Evolutionary conservation across 768 basidiomycete genomes (phyloP).

Genomic region (Lactarius psammicola): DNA sequence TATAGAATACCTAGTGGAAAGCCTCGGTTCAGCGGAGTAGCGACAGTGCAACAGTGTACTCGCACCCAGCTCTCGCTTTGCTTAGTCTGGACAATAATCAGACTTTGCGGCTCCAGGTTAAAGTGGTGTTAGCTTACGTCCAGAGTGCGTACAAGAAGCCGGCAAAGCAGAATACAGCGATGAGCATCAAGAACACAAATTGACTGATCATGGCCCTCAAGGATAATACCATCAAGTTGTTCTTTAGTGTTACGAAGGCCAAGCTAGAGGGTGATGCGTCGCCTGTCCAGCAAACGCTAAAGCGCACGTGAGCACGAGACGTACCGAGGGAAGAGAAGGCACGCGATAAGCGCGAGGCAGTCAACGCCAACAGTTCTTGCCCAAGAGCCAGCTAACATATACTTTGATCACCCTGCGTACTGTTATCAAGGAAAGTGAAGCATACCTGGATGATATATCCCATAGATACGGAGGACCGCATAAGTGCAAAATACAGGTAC

Average conservation of each 20-base stretch:
- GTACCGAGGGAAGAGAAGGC: slow-evolving; percentile 87
- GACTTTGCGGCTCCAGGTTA: neutral
- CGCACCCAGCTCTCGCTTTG: slow-evolving; percentile 57
- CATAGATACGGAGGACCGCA: slow-evolving; percentile 72
- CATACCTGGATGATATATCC: slow-evolving; percentile 66
- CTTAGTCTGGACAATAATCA: slow-evolving; percentile 49
- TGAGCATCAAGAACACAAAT: slow-evolving; percentile 78
- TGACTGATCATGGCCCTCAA: slow-evolving; percentile 92
- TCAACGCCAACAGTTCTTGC: slow-evolving; percentile 74
- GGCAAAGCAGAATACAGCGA: slow-evolving; percentile 86
- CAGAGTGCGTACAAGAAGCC: slow-evolving; percentile 92
- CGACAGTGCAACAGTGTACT: slow-evolving; percentile 26
- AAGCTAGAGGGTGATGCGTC: slow-evolving; percentile 46
- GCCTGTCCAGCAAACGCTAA: slow-evolving; percentile 3
- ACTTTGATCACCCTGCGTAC: neutral
- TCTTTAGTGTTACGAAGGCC: slow-evolving; percentile 86
- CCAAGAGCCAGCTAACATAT: slow-evolving; percentile 49
- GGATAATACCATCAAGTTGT: slow-evolving; percentile 77
- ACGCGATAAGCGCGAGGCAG: slow-evolving; percentile 84
- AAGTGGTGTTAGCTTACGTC: slow-evolving; percentile 59
- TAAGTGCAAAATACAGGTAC: slow-evolving; percentile 81
- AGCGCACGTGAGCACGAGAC: neutral
- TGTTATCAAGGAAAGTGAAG: slow-evolving; percentile 14
- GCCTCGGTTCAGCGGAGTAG: neutral
- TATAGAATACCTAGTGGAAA: slow-evolving; percentile 32